A percentile compares a stretch with the other conserved stretches of the same genome.
phyloP scores from a whole-genome alignment of 331 rosid species.

The Arachis monticola region DNA sequence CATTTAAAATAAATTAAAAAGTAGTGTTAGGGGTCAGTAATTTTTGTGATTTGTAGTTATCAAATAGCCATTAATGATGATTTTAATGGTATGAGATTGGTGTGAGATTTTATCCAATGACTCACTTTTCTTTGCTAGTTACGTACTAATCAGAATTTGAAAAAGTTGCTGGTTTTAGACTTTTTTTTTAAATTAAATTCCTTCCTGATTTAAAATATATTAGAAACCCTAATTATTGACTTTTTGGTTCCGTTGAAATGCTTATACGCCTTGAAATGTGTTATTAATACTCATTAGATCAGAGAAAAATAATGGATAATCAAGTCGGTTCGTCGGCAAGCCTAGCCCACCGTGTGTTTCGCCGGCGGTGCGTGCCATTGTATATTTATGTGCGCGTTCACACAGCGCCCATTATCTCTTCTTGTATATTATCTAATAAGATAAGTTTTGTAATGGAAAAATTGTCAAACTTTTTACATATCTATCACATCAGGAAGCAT shows the following conservation, averaged over 20 bases:
- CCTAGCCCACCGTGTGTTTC: constrained; percentile 41
- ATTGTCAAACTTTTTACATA: constrained; percentile 6
- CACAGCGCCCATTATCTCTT: constrained; percentile 3
- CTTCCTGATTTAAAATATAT: not conserved
- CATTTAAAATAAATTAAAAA: not conserved
- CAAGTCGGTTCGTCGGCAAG: constrained; percentile 56
- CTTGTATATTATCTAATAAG: too few relatives aligned
- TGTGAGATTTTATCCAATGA: too few relatives aligned
- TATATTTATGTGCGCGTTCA: constrained; percentile 42
- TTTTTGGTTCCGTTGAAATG: constrained; percentile 21
- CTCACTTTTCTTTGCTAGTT: too few relatives aligned
- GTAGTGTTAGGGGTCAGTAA: too few relatives aligned
- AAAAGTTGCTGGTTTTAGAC: too few relatives aligned
- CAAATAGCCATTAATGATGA: too few relatives aligned
- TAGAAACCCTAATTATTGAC: constrained; percentile 22
- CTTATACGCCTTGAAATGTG: constrained; percentile 43
- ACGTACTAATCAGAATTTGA: too few relatives aligned
- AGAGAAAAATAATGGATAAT: constrained; percentile 18
- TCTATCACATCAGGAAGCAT: constrained; percentile 18
- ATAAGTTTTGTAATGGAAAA: too few relatives aligned
- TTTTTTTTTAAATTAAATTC: too few relatives aligned
- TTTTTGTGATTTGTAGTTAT: too few relatives aligned
- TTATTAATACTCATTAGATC: not conserved
- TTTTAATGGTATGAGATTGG: too few relatives aligned
- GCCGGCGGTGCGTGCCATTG: constrained; percentile 57